Conservation (phyloP, 225 moss, liverwort and hornwort genomes). For the Rhytidiadelphus loreus region DNA sequence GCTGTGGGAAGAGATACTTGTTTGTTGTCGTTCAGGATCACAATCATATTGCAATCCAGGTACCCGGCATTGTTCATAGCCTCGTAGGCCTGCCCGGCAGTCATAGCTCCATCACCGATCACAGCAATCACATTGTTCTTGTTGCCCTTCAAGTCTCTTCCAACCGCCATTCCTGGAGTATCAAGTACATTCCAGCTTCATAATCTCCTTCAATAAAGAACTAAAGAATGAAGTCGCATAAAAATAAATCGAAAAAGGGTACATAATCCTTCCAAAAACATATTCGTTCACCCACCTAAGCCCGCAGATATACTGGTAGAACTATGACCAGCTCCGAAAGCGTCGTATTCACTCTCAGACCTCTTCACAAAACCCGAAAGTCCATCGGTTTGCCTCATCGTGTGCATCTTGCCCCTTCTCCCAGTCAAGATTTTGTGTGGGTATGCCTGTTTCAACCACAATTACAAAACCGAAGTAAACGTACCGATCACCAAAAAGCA, state of each 20-base stretch:
- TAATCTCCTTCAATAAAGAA: background rate
- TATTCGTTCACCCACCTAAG: slow-evolving; percentile 8
- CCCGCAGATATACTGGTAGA: slow-evolving; percentile 54
- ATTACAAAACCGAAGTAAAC: background rate
- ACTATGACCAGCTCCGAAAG: slow-evolving; percentile 53
- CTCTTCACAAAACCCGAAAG: slow-evolving; percentile 50
- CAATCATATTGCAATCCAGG: slow-evolving; percentile 49
- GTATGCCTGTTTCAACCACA: slow-evolving; percentile 25
- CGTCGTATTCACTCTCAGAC: slow-evolving; percentile 50
- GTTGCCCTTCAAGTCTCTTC: slow-evolving; percentile 46
- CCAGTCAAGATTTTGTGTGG: slow-evolving; percentile 55
- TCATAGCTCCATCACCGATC: slow-evolving; percentile 58
- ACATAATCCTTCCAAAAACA: background rate
- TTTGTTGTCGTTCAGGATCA: slow-evolving; percentile 46
- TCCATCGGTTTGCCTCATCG: slow-evolving; percentile 45
- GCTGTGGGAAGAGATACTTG: slow-evolving; percentile 51
- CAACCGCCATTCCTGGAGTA: slow-evolving; percentile 42
- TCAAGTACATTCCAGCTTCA: background rate
- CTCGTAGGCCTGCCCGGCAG: slow-evolving; percentile 56
- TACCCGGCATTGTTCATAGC: slow-evolving; percentile 59
- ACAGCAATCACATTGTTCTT: slow-evolving; percentile 49
- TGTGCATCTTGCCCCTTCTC: slow-evolving; percentile 42
- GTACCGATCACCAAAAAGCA: background rate
- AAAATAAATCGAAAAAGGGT: background rate
- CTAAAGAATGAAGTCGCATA: background rate